These are phyloP conservation scores for Clonostachys solani DNA, from an alignment of 2,329 filamentous ascomycete species.

Conservation along the genomic window DNA sequence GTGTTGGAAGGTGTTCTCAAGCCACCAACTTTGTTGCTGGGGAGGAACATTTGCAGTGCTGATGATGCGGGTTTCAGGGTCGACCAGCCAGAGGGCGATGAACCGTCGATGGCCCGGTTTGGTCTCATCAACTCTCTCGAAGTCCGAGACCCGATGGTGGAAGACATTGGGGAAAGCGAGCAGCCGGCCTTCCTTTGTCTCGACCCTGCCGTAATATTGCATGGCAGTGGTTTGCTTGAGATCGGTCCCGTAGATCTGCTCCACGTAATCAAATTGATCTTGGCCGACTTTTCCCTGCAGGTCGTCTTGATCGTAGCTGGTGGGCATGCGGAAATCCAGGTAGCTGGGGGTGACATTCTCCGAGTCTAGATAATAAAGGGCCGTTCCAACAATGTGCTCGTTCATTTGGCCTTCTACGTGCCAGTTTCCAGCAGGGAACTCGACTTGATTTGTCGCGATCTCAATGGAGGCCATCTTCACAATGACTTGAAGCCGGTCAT, in stretches of 20 bases:
- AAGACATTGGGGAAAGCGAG: slow-evolving; percentile 5
- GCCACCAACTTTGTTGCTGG: slow-evolving; percentile 23
- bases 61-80: slow-evolving; percentile 34
- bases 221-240: background rate
- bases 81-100: slow-evolving; percentile 48
- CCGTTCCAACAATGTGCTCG: slow-evolving; percentile 8
- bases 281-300: background rate
- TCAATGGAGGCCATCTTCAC: slow-evolving; percentile 58
- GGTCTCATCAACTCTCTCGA: slow-evolving; percentile 37
- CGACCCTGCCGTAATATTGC: background rate
- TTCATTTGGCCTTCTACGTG: slow-evolving; percentile 40
- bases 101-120: slow-evolving; percentile 47
- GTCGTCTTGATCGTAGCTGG: background rate
- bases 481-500: slow-evolving; percentile 49
- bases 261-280: slow-evolving; percentile 2
- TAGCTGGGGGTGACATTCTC: slow-evolving; percentile 28
- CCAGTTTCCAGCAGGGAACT: slow-evolving; percentile 39
- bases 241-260: background rate
- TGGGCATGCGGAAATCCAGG: slow-evolving; percentile 2
- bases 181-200: slow-evolving; percentile 1
- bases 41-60: slow-evolving; percentile 25
- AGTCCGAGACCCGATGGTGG: slow-evolving; percentile 40
- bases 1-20: background rate
- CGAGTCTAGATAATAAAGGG: slow-evolving; percentile 7
- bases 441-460: slow-evolving; percentile 46